Conservation (phyloP, 805 yeast genomes). For the Teunomyces tritomae region DNA sequence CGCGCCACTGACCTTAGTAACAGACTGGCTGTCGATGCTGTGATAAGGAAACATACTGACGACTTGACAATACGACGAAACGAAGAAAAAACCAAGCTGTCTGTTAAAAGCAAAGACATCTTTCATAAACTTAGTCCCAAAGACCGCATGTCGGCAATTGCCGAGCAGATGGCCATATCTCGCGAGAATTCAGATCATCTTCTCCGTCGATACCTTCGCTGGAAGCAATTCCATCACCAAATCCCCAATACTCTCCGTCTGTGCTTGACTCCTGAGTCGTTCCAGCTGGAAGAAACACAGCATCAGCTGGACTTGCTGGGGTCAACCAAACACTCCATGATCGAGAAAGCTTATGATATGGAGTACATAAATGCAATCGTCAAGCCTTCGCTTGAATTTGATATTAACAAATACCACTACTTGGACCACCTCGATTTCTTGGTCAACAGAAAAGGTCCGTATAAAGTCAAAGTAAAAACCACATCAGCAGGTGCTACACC, state of each 20-base stretch:
- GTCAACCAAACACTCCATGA: slow-evolving; percentile 18
- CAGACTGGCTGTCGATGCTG: slow-evolving; percentile 7
- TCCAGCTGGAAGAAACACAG: slow-evolving; percentile 9
- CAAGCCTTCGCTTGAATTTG: slow-evolving; percentile 33
- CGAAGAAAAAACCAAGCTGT: slow-evolving; percentile 1
- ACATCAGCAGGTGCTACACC: slow-evolving; percentile 32
- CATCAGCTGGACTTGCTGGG: slow-evolving; percentile 19
- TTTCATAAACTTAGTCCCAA: slow-evolving; percentile 6
- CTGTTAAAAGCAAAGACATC: slow-evolving; percentile 3
- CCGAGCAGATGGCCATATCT: slow-evolving; percentile 11
- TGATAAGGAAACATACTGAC: slow-evolving; percentile 9
- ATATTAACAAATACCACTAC: slow-evolving; percentile 26
- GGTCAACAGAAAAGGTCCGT: slow-evolving; percentile 37
- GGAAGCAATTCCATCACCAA: slow-evolving; percentile 21
- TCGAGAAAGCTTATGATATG: slow-evolving; percentile 30
- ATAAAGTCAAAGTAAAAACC: slow-evolving; percentile 25
- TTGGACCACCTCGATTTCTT: slow-evolving; percentile 16
- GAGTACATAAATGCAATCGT: slow-evolving; percentile 30
- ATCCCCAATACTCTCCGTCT: slow-evolving; percentile 33
- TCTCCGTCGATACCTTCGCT: slow-evolving; percentile 27
- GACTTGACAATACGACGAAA: slow-evolving; percentile 5
- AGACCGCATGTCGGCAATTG: slow-evolving; percentile 13
- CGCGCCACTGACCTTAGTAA: slow-evolving; percentile 11
- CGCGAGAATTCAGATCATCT: slow-evolving; percentile 15
- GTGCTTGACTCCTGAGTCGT: slow-evolving; percentile 22